Evolutionary conservation across 2,329 filamentous ascomycete species (phyloP), one percentile per base, ranked within the genome.

Genomic region (Diaporthe helianthi): DNA sequence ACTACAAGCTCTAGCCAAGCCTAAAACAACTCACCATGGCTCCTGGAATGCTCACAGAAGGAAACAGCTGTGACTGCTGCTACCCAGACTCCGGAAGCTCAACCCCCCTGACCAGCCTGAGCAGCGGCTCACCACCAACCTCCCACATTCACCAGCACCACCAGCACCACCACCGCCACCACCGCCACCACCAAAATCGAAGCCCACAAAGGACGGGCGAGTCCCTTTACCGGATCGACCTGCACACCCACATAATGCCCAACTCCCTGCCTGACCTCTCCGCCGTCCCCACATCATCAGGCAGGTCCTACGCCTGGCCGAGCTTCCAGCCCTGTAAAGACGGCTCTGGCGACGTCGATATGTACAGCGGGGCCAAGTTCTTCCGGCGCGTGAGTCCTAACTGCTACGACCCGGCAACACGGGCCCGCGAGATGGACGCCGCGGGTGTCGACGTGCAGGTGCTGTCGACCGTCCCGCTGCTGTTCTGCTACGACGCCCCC

Each of bases 261-360:
- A 69, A 74, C 2, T 74, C 75, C 8, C 80, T 84, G 9, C 75
- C 79, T 13, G 83, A 74, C 47, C 79, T 82, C 54, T 80, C 75
- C 67, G 80, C 81, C 71, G 83, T 84, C 60, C 81, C 83, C n/a
- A 80, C 81, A 73, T 82, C 81, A 15, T 33, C 41, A 10, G 81
- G 78, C 33, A 81, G 76, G 2, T 78, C 81, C 73, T 82, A 76
- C 71, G 72, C 75, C 44, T 79, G 76, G 78, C 76, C 77, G 1
- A 72, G 73, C 41, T 74, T 78, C 71, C 73, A 72, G 29, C 75
- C 74, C 1, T 68, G 73, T 36, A 51, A 71, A 22, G 73, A 74
- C 38, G 72, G 72, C 69, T 51, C 65, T 12, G 73, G 72, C 49
- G 68, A 74, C 64, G 75, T 79, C 49, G 78, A 80, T 72, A 79